Base-by-base conservation (phyloP, 768 basidiomycete genomes). In the Dentipellis fragilis region DNA sequence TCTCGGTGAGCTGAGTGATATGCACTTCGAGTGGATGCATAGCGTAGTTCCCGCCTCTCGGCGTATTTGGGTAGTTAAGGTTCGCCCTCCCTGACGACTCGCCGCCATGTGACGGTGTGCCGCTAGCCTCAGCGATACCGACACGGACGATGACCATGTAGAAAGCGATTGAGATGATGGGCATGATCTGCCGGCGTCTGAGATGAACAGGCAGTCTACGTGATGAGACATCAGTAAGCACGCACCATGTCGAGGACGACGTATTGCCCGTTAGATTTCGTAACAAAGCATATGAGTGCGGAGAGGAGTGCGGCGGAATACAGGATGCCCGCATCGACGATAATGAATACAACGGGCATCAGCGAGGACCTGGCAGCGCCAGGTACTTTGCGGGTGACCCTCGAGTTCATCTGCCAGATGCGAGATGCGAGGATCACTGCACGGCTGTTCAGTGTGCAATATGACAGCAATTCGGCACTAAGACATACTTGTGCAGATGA, bases 261-360 rank as follows among this genome's bases (percentile, higher is more conserved):
- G 23, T 35, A 51, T 45, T 61, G 63, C 16, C 58, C 51, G 49
- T 62, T 62, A 11, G 59, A 57, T 19, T 66, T 55, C 0, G 55
- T 23, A 35, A 67, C 58, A 52, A 66, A 66, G 47, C 62, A 63
- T 1, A 60, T 38, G 36, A 67, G 60, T n/a, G 62, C 58, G 35
- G 65, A 56, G 1, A 63, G 51, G 19, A 51, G 50, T 10, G 36
- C 23, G 29, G 23, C 34, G 21, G 21, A 51, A 35, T 51, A 51
- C 16, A 51, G 50, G 10, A 19, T 35, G 50, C 50, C 50, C 9
- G 50, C 50, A 35, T 51, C 50, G 6, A 51, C 14, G 3, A 51
- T 35, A 21, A 38, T 38, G 29, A 51, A 14, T 1, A 38, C 16
- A 10, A 38, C 50, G 14, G 50, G 50, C 36, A 35, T 4, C 23